Evolutionary conservation across 495 filamentous ascomycete species (phyloP).

Genomic region (Sordaria brevicollis): DNA sequence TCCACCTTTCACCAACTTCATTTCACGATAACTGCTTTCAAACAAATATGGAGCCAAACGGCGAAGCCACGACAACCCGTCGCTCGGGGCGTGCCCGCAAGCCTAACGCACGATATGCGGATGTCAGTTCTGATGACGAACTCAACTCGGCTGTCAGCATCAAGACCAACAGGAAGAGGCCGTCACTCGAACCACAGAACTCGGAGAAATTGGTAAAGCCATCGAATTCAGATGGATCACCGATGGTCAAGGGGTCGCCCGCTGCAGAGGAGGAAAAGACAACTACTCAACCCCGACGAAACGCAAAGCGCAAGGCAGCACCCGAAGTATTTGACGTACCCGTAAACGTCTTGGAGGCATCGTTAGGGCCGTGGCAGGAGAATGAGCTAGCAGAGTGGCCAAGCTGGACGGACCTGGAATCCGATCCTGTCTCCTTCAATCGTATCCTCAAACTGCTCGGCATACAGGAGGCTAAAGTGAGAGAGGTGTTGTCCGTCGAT

Average conservation of each 20-base stretch:
- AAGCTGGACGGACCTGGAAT: slow-evolving; percentile 84
- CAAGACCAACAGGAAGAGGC: not conserved
- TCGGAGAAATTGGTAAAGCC: not conserved
- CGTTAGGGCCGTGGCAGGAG: slow-evolving; percentile 24
- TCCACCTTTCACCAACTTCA: not conserved
- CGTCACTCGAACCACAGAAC: not conserved
- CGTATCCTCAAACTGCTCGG: slow-evolving; percentile 72
- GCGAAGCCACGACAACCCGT: slow-evolving; percentile 4
- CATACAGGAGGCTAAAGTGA: slow-evolving; percentile 59
- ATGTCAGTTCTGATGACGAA: slow-evolving; percentile 7
- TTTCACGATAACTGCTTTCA: not conserved
- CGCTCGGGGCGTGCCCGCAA: slow-evolving; percentile 26
- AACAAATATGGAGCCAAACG: not conserved
- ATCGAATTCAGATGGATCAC: not conserved
- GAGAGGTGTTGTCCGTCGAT: slow-evolving; percentile 72
- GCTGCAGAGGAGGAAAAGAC: not conserved
- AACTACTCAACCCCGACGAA: slow-evolving; percentile 11
- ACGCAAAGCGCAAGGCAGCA: slow-evolving; percentile 30
- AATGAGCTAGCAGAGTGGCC: slow-evolving; percentile 37
- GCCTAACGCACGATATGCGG: slow-evolving; percentile 14
- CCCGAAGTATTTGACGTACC: slow-evolving; percentile 19
- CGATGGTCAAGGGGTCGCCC: not conserved
- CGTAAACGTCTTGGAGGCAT: slow-evolving; percentile 23
- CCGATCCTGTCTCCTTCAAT: slow-evolving; percentile 85
- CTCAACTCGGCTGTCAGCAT: not conserved